phyloP scores from a whole-genome alignment of 2,329 filamentous ascomycete species.

The Xenoacremonium recifei region DNA sequence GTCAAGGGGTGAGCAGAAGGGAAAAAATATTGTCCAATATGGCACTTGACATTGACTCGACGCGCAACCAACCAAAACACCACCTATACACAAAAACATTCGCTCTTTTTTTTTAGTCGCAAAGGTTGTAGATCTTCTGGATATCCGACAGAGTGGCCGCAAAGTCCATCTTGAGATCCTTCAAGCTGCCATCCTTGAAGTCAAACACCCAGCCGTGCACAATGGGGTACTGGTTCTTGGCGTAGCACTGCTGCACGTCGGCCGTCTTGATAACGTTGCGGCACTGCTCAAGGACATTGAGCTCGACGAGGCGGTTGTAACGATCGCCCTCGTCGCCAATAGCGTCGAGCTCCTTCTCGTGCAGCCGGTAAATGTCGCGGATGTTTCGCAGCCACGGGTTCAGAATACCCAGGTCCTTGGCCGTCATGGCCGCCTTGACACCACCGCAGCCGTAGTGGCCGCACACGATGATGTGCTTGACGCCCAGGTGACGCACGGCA shows the following conservation, averaged over 20 bases:
- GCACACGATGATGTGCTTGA: slow-evolving; percentile 79
- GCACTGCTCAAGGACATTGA: slow-evolving; percentile 79
- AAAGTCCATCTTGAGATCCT: slow-evolving; percentile 63
- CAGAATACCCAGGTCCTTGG: slow-evolving; percentile 66
- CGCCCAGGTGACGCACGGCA: slow-evolving; percentile 75
- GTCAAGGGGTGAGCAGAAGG: too few species aligned
- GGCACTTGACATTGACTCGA: too few species aligned
- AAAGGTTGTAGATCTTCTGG: slow-evolving; percentile 64
- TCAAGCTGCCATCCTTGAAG: slow-evolving; percentile 64
- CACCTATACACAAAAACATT: too few species aligned
- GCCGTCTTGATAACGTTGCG: slow-evolving; percentile 78
- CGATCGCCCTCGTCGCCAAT: slow-evolving; percentile 58
- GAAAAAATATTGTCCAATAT: too few species aligned
- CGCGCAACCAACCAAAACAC: too few species aligned
- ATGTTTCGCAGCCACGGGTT: slow-evolving; percentile 76
- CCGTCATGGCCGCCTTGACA: slow-evolving; percentile 72
- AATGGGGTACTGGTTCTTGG: slow-evolving; percentile 62
- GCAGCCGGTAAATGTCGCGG: slow-evolving; percentile 69
- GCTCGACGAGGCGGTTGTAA: slow-evolving; percentile 72
- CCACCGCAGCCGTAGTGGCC: slow-evolving; percentile 78
- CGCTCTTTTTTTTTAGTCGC: too few species aligned
- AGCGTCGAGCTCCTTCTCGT: slow-evolving; percentile 68
- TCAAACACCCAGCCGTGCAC: slow-evolving; percentile 76
- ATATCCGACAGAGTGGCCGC: slow-evolving; percentile 54
- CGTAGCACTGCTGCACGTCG: slow-evolving; percentile 71